phyloP scores from a whole-genome alignment of 2,329 filamentous ascomycete species.

The Capronia epimyces region DNA sequence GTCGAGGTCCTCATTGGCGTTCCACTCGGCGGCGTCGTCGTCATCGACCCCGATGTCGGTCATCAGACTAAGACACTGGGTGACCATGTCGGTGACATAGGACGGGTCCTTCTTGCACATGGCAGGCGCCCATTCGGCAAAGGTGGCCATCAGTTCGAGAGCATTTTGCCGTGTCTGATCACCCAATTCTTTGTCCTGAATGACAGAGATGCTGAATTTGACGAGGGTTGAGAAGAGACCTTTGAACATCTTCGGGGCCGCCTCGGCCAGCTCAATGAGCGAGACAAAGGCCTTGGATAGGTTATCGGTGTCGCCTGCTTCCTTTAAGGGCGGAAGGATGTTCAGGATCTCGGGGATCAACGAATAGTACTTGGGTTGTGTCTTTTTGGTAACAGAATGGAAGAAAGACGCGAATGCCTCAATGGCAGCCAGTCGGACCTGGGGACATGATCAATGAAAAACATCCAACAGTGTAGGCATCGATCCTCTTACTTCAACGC shows the following conservation, averaged over 20 bases:
- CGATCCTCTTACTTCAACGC: slow-evolving; percentile 55
- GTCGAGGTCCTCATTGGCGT: slow-evolving; percentile 86
- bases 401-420: slow-evolving; percentile 97
- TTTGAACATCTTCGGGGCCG: slow-evolving; percentile 97
- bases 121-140: slow-evolving; percentile 86
- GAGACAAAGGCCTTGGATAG: slow-evolving; percentile 84
- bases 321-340: slow-evolving; percentile 88
- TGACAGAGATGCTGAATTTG: slow-evolving; percentile 84
- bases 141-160: slow-evolving; percentile 94
- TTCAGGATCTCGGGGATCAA: slow-evolving; percentile 90
- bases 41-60: slow-evolving; percentile 93
- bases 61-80: slow-evolving; percentile 95
- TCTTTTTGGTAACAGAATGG: slow-evolving; percentile 80
- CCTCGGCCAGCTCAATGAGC: slow-evolving; percentile 88
- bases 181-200: slow-evolving; percentile 90
- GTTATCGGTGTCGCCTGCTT: slow-evolving; percentile 81
- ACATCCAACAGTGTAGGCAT: slow-evolving; percentile 28
- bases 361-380: slow-evolving; percentile 77
- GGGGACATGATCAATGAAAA: slow-evolving; percentile 17
- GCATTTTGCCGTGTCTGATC: slow-evolving; percentile 91
- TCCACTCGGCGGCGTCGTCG: slow-evolving; percentile 91
- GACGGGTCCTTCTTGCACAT: slow-evolving; percentile 93
- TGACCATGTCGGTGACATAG: slow-evolving; percentile 95
- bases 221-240: slow-evolving; percentile 87
- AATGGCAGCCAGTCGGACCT: slow-evolving; percentile 90